A percentile compares a stretch with the other conserved stretches of the same genome.
Conservation (phyloP, 371 early-diverging fungal genomes). For the Dichotomocladium elegans region DNA sequence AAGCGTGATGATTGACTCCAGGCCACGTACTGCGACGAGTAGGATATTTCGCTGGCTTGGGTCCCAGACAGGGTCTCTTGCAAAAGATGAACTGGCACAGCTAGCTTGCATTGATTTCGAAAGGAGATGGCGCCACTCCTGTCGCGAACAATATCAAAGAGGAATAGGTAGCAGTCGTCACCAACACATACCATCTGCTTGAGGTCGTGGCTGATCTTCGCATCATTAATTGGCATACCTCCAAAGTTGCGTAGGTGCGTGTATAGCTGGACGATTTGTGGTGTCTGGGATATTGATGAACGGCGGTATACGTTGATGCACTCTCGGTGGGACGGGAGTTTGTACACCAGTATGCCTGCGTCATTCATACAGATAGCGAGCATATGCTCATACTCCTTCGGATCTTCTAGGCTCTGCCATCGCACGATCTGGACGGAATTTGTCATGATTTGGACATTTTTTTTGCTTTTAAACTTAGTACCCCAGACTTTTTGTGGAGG, state of each 20-base stretch:
- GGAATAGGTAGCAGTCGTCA: conserved; percentile 37
- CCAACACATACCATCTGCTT: conserved; percentile 50
- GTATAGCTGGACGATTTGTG: conserved; percentile 13
- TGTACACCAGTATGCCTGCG: conserved; percentile 43
- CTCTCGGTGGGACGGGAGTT: conserved; percentile 32
- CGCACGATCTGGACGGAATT: conserved; percentile 56
- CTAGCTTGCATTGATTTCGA: conserved; percentile 3
- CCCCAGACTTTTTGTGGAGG: conserved; percentile 40
- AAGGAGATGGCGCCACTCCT: conserved; percentile 8
- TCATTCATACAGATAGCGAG: conserved; percentile 46
- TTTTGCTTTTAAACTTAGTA: conserved; percentile 28
- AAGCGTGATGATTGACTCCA: conserved; percentile 52
- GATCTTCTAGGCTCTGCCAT: conserved; percentile 23
- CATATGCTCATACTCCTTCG: conserved; percentile 13
- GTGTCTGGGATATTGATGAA: neutral
- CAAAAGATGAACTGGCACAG: conserved; percentile 9
- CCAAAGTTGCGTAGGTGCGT: conserved; percentile 40
- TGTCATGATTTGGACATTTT: conserved; percentile 44
- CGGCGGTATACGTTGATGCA: conserved; percentile 9
- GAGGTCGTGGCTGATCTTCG: conserved; percentile 50
- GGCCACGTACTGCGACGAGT: conserved; percentile 51
- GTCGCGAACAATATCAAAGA: conserved; percentile 24
- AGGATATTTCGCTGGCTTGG: neutral
- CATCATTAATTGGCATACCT: conserved; percentile 50
- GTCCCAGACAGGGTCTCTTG: neutral